A percentile compares a stretch with the other conserved stretches of the same genome.
Evolutionary conservation across 768 basidiomycete genomes (phyloP).

Genomic region (Coprinopsis strossmayeri): DNA sequence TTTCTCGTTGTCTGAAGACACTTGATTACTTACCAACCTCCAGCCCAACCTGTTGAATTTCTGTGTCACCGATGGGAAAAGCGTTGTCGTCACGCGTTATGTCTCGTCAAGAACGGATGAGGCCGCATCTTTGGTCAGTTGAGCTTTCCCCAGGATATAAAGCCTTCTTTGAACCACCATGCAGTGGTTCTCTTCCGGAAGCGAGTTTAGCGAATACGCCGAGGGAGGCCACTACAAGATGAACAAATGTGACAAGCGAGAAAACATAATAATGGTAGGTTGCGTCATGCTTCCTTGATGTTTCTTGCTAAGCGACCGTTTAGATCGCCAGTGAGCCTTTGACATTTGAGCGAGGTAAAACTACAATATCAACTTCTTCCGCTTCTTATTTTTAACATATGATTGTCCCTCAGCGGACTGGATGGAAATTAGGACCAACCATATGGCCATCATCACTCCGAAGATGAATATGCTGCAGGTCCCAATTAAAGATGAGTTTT

Average conservation of each 20-base stretch:
- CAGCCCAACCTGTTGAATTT: slow-evolving; percentile 93
- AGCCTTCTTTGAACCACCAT: slow-evolving; percentile 4
- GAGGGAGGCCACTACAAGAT: slow-evolving; percentile 90
- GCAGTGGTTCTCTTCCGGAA: slow-evolving; percentile 96
- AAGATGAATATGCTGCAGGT: slow-evolving; percentile 95
- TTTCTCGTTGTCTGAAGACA: neutral
- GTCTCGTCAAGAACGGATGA: slow-evolving; percentile 89
- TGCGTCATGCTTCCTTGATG: slow-evolving; percentile 3
- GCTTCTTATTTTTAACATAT: slow-evolving; percentile 3
- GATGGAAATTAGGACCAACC: slow-evolving; percentile 98
- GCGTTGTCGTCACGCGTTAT: slow-evolving; percentile 91
- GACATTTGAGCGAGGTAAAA: slow-evolving; percentile 86
- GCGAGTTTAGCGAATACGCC: slow-evolving; percentile 85
- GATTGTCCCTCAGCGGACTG: slow-evolving; percentile 78
- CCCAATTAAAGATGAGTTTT: slow-evolving; percentile 90
- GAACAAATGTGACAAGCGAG: slow-evolving; percentile 92
- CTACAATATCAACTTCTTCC: neutral
- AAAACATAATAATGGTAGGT: slow-evolving; percentile 87
- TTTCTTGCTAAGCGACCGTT: slow-evolving; percentile 3
- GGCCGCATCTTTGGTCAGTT: slow-evolving; percentile 77
- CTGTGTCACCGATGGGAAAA: slow-evolving; percentile 92
- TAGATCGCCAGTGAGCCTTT: slow-evolving; percentile 89
- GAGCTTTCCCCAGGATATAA: neutral
- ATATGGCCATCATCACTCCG: slow-evolving; percentile 91
- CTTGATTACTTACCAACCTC: neutral